Percentiles rank a stretch among this genome's conserved stretches.
These are phyloP conservation scores for Xerocomellus chrysenteron DNA, from an alignment of 768 basidiomycete genomes.

Conservation along the genomic window DNA sequence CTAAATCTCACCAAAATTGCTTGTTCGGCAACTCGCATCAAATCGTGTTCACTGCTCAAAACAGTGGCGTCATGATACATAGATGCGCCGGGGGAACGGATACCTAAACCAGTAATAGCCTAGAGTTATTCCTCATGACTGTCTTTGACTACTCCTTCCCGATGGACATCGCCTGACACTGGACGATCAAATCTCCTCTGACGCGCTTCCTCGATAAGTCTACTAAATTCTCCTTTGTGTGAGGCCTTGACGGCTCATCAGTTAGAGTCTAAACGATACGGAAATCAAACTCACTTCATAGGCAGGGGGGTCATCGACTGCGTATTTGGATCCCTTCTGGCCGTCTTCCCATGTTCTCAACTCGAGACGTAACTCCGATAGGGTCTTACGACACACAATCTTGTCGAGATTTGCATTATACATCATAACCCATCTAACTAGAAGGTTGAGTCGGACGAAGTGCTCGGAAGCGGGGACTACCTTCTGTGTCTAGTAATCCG, in stretches of 20 bases:
- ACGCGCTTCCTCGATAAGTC: conserved; percentile 37
- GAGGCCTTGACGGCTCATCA: conserved; percentile 12
- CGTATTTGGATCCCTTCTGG: conserved; percentile 34
- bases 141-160: conserved; percentile 34
- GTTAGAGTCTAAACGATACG: neutral
- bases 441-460: neutral
- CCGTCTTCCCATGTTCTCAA: conserved; percentile 59
- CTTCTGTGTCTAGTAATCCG: conserved; percentile 60
- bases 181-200: conserved; percentile 30
- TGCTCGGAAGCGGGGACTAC: conserved; percentile 33
- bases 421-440: conserved; percentile 61
- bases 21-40: neutral
- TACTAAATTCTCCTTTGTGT: conserved; percentile 35
- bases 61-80: neutral
- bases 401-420: conserved; percentile 74
- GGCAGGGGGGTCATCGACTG: conserved; percentile 38
- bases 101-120: neutral
- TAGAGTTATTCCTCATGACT: conserved; percentile 34
- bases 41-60: neutral
- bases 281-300: conserved; percentile 38
- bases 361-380: conserved; percentile 48
- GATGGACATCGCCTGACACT: neutral
- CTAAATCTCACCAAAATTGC: conserved; percentile 6
- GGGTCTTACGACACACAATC: conserved; percentile 45
- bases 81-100: neutral